Percentiles rank a stretch among this genome's conserved stretches.
Conservation (phyloP, 2,329 filamentous ascomycete genomes). For the Mollisia scopiformis region DNA sequence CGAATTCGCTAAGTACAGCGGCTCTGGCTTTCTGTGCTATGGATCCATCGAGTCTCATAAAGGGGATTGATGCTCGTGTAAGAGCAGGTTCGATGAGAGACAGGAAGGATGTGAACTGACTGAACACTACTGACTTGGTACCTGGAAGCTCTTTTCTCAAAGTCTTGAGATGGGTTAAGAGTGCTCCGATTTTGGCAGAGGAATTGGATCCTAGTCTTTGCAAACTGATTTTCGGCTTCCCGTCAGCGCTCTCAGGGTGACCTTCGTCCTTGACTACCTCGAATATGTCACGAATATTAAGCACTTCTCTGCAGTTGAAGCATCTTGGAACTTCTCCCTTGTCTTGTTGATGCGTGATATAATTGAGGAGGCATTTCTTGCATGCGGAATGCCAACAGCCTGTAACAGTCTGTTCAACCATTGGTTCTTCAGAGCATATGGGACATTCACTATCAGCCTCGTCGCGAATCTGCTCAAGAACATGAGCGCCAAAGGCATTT, state of each 20-base stretch:
- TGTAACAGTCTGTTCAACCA: slow-evolving; percentile 92
- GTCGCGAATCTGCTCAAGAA: slow-evolving; percentile 86
- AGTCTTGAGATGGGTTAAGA: slow-evolving; percentile 74
- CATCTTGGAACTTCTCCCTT: slow-evolving; percentile 78
- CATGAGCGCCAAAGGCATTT: slow-evolving; percentile 81
- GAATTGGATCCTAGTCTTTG: slow-evolving; percentile 67
- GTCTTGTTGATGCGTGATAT: slow-evolving; percentile 83
- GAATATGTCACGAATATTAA: slow-evolving; percentile 85
- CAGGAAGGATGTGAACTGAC: slow-evolving; percentile 96
- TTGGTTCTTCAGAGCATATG: slow-evolving; percentile 92
- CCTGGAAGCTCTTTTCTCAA: slow-evolving; percentile 66
- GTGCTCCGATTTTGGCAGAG: slow-evolving; percentile 84
- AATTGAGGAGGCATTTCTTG: slow-evolving; percentile 88
- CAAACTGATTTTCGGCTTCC: slow-evolving; percentile 58
- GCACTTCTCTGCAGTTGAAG: slow-evolving; percentile 84
- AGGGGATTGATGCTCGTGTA: slow-evolving; percentile 69
- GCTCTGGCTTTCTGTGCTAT: slow-evolving; percentile 87
- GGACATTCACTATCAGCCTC: slow-evolving; percentile 90
- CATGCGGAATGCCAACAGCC: slow-evolving; percentile 98
- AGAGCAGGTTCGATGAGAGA: slow-evolving; percentile 87
- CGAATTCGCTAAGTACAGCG: slow-evolving; percentile 76
- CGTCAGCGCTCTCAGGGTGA: slow-evolving; percentile 47
- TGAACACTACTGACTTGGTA: slow-evolving; percentile 92
- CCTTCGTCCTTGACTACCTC: slow-evolving; percentile 85
- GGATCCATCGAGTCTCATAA: slow-evolving; percentile 87